Percentiles rank a stretch among this genome's conserved stretches.
Conservation (phyloP, 106 monocot species). For the Posidonia australis region DNA sequence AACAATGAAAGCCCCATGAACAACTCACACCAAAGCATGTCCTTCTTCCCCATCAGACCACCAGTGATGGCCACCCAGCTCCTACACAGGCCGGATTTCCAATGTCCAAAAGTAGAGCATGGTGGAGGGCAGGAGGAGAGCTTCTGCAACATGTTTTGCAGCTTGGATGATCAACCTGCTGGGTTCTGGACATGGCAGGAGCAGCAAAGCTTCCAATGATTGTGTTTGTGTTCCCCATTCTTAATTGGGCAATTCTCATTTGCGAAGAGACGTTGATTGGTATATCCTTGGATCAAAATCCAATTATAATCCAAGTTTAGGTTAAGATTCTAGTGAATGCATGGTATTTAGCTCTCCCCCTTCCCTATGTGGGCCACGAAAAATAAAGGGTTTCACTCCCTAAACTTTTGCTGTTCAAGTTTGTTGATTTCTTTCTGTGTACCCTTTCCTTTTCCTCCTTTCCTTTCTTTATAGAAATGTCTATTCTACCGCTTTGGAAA, state of each 20-base stretch:
- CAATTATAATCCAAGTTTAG: too few species aligned
- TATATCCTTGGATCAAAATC: not conserved
- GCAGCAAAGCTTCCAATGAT: slow-evolving; percentile 71
- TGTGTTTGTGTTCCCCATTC: not conserved
- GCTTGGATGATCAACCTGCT: slow-evolving; percentile 57
- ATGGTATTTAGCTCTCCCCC: not conserved
- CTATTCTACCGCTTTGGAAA: slow-evolving; percentile 5
- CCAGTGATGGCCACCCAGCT: slow-evolving; percentile 28
- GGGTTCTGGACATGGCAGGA: slow-evolving; percentile 79
- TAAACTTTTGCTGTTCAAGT: slow-evolving; percentile 2
- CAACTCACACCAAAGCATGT: slow-evolving; percentile 23
- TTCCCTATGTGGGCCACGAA: not conserved
- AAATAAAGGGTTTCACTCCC: slow-evolving; percentile 10
- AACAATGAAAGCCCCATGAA: slow-evolving; percentile 23
- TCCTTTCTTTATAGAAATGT: not conserved
- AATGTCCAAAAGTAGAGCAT: slow-evolving; percentile 45
- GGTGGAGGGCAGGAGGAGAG: slow-evolving; percentile 31
- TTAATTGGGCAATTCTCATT: not conserved
- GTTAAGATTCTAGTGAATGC: too few species aligned
- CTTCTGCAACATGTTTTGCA: slow-evolving; percentile 69
- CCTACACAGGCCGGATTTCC: slow-evolving; percentile 23
- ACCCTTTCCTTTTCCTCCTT: not conserved
- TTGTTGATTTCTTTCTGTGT: slow-evolving; percentile 1
- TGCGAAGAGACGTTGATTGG: too few species aligned
- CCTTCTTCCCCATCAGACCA: slow-evolving; percentile 53